These are phyloP conservation scores for Mallotus repandus DNA, from an alignment of 441 rosid species.

Conservation along the genomic window DNA sequence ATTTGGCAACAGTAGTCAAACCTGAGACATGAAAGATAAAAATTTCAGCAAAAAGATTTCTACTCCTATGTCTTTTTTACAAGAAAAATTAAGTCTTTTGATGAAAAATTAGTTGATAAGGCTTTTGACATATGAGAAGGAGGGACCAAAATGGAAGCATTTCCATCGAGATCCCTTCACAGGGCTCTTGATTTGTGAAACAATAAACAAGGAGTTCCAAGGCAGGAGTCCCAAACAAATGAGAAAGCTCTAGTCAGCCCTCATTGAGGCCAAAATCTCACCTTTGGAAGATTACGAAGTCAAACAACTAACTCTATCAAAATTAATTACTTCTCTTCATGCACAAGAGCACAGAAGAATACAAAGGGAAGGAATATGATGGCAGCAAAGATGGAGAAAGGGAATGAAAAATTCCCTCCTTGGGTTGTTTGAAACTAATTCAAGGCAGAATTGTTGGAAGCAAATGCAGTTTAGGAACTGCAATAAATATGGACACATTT, in stretches of 20 bases:
- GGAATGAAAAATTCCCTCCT: no score
- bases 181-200: not conserved
- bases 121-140: not conserved
- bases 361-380: no score
- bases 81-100: not conserved
- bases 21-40: constrained; percentile 47
- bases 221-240: not conserved
- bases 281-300: not conserved
- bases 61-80: not conserved
- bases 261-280: not conserved
- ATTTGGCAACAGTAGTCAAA: constrained; percentile 66
- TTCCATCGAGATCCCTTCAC: not conserved
- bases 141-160: no score
- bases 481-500: no score
- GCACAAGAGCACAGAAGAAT: not conserved
- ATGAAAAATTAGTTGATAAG: no score
- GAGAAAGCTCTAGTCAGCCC: not conserved
- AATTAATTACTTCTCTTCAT: not conserved
- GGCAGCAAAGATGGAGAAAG: no score
- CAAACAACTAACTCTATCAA: not conserved
- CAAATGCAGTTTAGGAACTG: no score
- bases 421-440: no score
- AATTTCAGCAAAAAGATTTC: not conserved
- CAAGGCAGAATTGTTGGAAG: no score
- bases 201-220: not conserved